Evolutionary conservation across 352 stramenopile genomes (phyloP), one percentile per base, ranked within the genome.

Genomic region (Phytopythium oedochilum): DNA sequence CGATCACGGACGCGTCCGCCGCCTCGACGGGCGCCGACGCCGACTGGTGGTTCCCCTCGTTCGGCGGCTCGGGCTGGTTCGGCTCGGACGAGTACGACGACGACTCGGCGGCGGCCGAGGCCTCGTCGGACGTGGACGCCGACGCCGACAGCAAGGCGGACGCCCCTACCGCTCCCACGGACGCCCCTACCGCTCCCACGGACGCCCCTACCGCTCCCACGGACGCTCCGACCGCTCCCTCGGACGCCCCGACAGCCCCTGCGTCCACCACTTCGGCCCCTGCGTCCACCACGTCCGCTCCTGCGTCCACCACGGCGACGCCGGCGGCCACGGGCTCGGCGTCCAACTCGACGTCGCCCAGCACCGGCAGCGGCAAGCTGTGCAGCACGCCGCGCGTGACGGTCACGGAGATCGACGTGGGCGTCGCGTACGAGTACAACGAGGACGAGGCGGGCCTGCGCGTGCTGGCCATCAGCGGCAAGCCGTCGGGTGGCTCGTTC

Each of bases 381-480:
- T 86, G 75, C 40, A 64, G 60, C 17, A 73, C 66, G 48, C 65
- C 71, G 0, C 71, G 68, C 44, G 53, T 83, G 15, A 66, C 63
- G 3, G 63, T 82, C 43, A 70, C 55, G 9, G 62, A 81, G 38
- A 67, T 83, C 38, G 47, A 74, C 23, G 70, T 86, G 0, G 70
- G 70, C 26, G 57, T 56, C 2, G 45, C 40, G 14, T 53, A 82
- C 7, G 60, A 71, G 17, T 35, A 38, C n/a, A 81, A 71, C 49
- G 75, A 86, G 51, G 72, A 86, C 31, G 75, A 82, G n/a, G 73
- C 55, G 2, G 64, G 44, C 0, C 65, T 86, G 47, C 78, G 81
- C 55, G 52, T 83, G 9, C 49, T 86, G 11, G 72, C 75, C 34
- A 73, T 81, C 48, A 56, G 65, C 12, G 63, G 72, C 28, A 69